Evolutionary conservation across 345 rosid genomes (phyloP).

Genomic region (Cardiospermum halicacabum): DNA sequence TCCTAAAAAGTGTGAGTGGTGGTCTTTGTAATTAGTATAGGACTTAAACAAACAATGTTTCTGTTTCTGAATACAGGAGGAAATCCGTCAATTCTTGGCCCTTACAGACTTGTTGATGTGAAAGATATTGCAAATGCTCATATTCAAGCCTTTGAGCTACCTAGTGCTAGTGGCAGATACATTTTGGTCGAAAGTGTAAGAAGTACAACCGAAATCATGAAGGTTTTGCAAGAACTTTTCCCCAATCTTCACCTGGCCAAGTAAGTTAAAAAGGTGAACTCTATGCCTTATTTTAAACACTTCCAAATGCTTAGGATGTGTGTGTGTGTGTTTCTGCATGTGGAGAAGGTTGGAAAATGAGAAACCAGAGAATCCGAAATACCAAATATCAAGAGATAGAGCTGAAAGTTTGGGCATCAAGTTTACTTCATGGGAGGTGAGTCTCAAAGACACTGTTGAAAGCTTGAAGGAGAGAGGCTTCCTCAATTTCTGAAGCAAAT

Average conservation of each 20-base stretch:
- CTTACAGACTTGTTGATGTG: constrained; percentile 36
- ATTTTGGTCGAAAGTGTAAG: constrained; percentile 23
- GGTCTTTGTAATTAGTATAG: no score
- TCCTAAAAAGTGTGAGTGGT: no score
- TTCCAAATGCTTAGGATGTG: no score
- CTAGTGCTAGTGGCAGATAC: constrained; percentile 44
- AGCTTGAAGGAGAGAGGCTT: constrained; percentile 85
- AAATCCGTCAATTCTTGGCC: not conserved
- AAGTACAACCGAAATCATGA: not conserved
- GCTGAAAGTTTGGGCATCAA: constrained; percentile 64
- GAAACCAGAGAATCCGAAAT: no score
- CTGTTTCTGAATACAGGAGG: not conserved
- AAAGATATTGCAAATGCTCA: constrained; percentile 51
- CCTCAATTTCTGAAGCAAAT: constrained; percentile 20
- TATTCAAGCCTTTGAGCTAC: constrained; percentile 44
- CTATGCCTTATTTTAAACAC: no score
- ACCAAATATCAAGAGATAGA: constrained; percentile 73
- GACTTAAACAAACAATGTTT: not conserved
- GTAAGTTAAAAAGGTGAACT: no score
- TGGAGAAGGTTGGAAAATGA: no score
- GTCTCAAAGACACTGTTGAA: constrained; percentile 53
- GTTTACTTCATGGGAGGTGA: constrained; percentile 26
- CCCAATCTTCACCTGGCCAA: no score
- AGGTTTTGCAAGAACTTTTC: constrained; percentile 16
- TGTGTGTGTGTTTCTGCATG: no score